A percentile compares a stretch with the other conserved stretches of the same genome.
These are phyloP conservation scores for Aspergillus latus DNA, from an alignment of 2,329 filamentous ascomycete species.

Conservation along the genomic window DNA sequence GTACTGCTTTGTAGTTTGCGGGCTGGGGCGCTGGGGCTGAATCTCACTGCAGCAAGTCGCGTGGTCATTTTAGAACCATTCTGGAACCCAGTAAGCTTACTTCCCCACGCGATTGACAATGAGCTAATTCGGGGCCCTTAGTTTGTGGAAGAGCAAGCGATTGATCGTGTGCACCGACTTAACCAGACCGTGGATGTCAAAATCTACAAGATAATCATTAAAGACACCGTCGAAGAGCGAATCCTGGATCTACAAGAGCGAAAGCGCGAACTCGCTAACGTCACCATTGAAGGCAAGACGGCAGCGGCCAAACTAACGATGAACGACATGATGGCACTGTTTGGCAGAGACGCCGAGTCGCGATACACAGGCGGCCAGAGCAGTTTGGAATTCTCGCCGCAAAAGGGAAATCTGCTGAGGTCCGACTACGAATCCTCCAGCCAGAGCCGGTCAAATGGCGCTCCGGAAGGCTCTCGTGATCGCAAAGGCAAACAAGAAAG, in stretches of 20 bases:
- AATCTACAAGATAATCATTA: slow-evolving; percentile 90
- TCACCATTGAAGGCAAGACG: slow-evolving; percentile 78
- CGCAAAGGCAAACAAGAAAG: slow-evolving; percentile 19
- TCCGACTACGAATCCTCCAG: slow-evolving; percentile 25
- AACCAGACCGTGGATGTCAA: slow-evolving; percentile 94
- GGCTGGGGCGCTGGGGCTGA: slow-evolving; percentile 88
- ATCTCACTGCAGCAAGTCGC: slow-evolving; percentile 87
- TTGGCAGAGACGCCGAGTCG: slow-evolving; percentile 67
- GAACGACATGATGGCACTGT: slow-evolving; percentile 90
- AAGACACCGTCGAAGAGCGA: slow-evolving; percentile 83
- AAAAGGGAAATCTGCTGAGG: slow-evolving; percentile 33
- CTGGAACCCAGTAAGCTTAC: slow-evolving; percentile 79
- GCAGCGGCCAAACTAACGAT: slow-evolving; percentile 82
- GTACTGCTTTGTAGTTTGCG: slow-evolving; percentile 91
- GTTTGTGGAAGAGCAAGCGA: slow-evolving; percentile 98
- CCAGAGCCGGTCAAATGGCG: slow-evolving; percentile 4
- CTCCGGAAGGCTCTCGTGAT: slow-evolving; percentile 20
- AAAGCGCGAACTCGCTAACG: slow-evolving; percentile 86
- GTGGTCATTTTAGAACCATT: slow-evolving; percentile 97
- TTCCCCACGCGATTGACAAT: slow-evolving; percentile 15
- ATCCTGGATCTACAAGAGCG: slow-evolving; percentile 94
- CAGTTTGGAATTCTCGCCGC: slow-evolving; percentile 37
- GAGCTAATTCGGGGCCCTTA: slow-evolving; percentile 35
- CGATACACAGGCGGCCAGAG: slow-evolving; percentile 44
- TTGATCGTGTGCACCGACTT: slow-evolving; percentile 96